These are phyloP conservation scores for Microsporum audouinii DNA, from an alignment of 2,329 filamentous ascomycete species.

Conservation along the genomic window DNA sequence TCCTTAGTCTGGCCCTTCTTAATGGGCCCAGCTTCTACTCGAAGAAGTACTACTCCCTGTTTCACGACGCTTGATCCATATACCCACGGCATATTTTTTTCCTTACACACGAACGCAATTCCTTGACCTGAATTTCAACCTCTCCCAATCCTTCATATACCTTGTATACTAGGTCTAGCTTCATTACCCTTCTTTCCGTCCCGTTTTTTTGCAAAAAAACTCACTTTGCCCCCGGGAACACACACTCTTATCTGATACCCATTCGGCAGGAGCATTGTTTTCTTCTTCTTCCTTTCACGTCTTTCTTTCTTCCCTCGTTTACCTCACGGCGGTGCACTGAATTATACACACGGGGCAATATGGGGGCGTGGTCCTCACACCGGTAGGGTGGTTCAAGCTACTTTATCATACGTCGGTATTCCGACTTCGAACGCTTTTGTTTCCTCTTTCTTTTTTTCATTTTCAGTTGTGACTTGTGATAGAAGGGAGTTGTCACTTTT, in stretches of 20 bases:
- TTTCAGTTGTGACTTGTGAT: constrained; percentile 1
- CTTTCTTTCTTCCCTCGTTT: constrained; percentile 2
- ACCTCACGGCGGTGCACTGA: background rate
- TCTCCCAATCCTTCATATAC: constrained; percentile 3
- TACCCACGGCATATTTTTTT: constrained; percentile 1
- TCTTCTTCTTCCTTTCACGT: constrained; percentile 3
- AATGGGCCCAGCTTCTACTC: background rate
- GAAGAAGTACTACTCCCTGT: constrained; percentile 9
- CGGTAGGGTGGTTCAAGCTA: background rate
- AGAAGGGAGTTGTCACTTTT: background rate
- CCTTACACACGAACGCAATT: background rate
- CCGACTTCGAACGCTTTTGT: background rate
- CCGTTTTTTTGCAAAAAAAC: background rate
- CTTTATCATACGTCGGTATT: background rate
- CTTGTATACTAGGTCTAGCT: constrained; percentile 10
- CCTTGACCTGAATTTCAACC: background rate
- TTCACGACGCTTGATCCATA: constrained; percentile 5
- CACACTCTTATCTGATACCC: constrained; percentile 2
- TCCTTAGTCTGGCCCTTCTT: constrained; percentile 4
- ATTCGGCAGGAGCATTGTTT: constrained; percentile 9
- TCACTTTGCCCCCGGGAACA: background rate
- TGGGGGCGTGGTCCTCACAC: background rate
- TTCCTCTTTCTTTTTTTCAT: background rate
- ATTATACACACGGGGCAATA: constrained; percentile 5
- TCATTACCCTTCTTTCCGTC: background rate